These are phyloP conservation scores for Rhododendron ferrugineum DNA, from an alignment of 148 eudicot genomes.

Conservation along the genomic window DNA sequence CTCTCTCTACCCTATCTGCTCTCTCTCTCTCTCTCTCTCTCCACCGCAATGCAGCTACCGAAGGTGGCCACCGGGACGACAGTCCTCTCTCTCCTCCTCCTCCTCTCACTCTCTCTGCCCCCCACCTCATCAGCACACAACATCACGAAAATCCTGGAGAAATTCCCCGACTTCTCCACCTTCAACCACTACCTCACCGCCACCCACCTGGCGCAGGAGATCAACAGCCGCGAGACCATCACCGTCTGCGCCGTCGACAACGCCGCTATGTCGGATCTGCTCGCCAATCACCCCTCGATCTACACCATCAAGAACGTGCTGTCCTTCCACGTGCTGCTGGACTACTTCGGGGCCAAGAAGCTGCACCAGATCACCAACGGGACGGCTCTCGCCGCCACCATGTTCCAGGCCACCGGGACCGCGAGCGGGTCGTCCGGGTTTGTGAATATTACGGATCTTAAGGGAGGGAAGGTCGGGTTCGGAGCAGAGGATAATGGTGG, in stretches of 20 bases:
- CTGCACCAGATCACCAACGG: constrained; percentile 86
- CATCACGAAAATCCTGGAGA: constrained; percentile 62
- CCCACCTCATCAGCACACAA: constrained; percentile 43
- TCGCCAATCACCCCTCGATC: constrained; percentile 53
- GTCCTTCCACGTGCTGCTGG: constrained; percentile 80
- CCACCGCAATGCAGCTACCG: constrained; percentile 36
- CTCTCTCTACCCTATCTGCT: neutral
- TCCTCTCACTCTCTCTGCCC: constrained; percentile 9
- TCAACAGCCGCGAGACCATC: constrained; percentile 67
- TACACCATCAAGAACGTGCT: constrained; percentile 58
- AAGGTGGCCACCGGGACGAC: constrained; percentile 22
- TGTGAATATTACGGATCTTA: constrained; percentile 76
- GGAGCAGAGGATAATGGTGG: constrained; percentile 48
- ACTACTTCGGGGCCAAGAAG: constrained; percentile 89
- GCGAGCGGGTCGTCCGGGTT: constrained; percentile 80
- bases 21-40: constrained; percentile 13
- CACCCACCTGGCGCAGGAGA: constrained; percentile 89
- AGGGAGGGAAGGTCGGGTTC: constrained; percentile 85
- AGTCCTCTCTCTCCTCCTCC: constrained; percentile 9
- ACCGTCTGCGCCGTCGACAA: constrained; percentile 90
- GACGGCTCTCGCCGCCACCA: constrained; percentile 83
- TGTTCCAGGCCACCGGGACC: constrained; percentile 89
- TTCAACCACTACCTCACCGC: constrained; percentile 87
- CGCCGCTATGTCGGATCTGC: constrained; percentile 54
- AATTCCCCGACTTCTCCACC: constrained; percentile 61